phyloP scores from a whole-genome alignment of 129 eudicot genomes.

The Escallonia herrerae region DNA sequence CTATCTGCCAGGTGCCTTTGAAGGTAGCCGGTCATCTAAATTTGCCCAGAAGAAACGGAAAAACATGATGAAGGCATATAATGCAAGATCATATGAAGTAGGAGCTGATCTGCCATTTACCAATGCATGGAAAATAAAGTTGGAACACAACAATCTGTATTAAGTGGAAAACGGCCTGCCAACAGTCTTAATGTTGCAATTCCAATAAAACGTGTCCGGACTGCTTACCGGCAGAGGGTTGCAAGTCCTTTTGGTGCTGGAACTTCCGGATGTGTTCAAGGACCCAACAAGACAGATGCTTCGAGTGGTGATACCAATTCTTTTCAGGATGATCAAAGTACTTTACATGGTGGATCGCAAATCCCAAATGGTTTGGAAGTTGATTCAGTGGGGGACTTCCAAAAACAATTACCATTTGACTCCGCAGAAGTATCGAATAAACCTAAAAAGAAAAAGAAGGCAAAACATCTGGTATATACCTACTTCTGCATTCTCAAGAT shows the following conservation, averaged over 20 bases:
- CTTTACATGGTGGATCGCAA: conserved; percentile 59
- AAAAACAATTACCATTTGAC: conserved; percentile 58
- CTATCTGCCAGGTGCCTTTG: conserved; percentile 52
- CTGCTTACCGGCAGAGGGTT: conserved; percentile 90
- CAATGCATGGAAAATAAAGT: conserved; percentile 44
- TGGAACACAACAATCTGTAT: conserved; percentile 43
- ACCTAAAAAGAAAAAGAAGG: conserved; percentile 89
- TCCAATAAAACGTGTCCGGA: conserved; percentile 87
- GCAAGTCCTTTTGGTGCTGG: conserved; percentile 64
- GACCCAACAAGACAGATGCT: conserved; percentile 71
- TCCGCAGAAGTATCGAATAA: conserved; percentile 61
- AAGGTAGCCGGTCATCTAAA: conserved; percentile 50
- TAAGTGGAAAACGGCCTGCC: conserved; percentile 61
- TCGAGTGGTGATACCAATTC: conserved; percentile 96
- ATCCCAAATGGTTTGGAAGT: conserved; percentile 65
- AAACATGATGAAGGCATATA: conserved; percentile 34
- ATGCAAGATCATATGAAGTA: conserved; percentile 48
- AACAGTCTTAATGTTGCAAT: conserved; percentile 61
- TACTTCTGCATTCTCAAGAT: not conserved
- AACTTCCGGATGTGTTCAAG: conserved; percentile 51
- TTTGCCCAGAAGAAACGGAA: conserved; percentile 51
- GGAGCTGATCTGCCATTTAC: conserved; percentile 40
- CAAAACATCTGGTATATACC: conserved; percentile 58
- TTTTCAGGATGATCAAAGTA: conserved; percentile 89
- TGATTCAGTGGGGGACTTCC: conserved; percentile 70